These are phyloP conservation scores for Rhizoclosmatium globosum DNA, from an alignment of 192 early-diverging fungal species.

Conservation along the genomic window DNA sequence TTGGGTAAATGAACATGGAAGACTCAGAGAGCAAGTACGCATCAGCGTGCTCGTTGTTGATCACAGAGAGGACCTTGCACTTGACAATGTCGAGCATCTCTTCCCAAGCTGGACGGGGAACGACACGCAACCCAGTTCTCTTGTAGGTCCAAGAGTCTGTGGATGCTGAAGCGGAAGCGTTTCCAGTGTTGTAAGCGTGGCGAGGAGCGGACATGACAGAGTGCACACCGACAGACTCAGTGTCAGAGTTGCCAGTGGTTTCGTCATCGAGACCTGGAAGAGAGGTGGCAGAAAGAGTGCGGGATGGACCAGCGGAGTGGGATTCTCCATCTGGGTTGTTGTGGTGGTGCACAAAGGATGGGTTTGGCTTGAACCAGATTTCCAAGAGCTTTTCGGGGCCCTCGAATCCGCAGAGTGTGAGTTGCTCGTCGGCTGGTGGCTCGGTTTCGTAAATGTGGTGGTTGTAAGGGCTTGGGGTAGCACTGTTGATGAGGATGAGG, in stretches of 20 bases:
- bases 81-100: slow-evolving; percentile 93
- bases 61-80: slow-evolving; percentile 89
- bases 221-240: slow-evolving; percentile 22
- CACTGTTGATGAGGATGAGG: neutral
- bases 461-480: slow-evolving; percentile 24
- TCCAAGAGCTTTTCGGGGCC: slow-evolving; percentile 98
- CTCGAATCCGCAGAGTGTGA: slow-evolving; percentile 80
- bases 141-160: slow-evolving; percentile 30
- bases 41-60: slow-evolving; percentile 83
- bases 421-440: slow-evolving; percentile 31
- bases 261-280: slow-evolving; percentile 31
- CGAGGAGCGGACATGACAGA: slow-evolving; percentile 10
- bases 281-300: neutral
- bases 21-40: slow-evolving; percentile 96
- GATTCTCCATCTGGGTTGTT: neutral
- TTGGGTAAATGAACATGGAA: slow-evolving; percentile 97
- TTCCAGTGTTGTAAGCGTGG: slow-evolving; percentile 47
- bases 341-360: neutral
- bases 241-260: neutral
- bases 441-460: slow-evolving; percentile 18
- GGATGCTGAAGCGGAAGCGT: slow-evolving; percentile 2
- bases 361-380: slow-evolving; percentile 86
- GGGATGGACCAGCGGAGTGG: neutral
- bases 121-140: slow-evolving; percentile 72
- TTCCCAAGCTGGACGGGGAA: slow-evolving; percentile 84